Evolutionary conservation across 768 basidiomycete genomes (phyloP).

Genomic region (Auricularia sp.): DNA sequence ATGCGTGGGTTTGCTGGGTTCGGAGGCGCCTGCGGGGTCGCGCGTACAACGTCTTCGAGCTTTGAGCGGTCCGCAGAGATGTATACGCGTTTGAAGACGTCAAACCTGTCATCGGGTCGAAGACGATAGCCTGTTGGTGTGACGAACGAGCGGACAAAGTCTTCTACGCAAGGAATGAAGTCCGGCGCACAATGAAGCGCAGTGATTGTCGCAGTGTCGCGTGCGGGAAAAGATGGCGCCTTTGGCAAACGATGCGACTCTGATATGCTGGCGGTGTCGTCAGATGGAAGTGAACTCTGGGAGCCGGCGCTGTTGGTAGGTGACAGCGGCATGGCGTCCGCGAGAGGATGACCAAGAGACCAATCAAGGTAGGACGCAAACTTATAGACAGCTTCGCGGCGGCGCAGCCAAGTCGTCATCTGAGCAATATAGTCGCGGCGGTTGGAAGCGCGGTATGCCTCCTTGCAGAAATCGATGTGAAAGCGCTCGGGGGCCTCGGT

Average conservation of each 20-base stretch:
- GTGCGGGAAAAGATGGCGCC: not conserved
- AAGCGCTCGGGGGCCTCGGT: conserved; percentile 28
- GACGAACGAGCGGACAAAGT: not conserved
- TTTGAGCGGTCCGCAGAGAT: not conserved
- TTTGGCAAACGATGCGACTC: not conserved
- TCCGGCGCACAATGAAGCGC: not conserved
- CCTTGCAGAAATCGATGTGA: conserved; percentile 35
- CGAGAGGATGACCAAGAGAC: not conserved
- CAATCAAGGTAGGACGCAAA: conserved; percentile 21
- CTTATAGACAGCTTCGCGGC: conserved; percentile 24
- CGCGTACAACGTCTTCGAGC: conserved; percentile 3
- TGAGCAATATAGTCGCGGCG: conserved; percentile 23
- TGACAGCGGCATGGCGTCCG: not conserved
- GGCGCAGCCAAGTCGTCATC: conserved; percentile 29
- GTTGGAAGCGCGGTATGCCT: conserved; percentile 21
- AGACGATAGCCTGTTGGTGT: not conserved
- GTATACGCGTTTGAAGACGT: not conserved
- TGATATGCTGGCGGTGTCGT: too few species aligned
- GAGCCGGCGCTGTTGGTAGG: not conserved
- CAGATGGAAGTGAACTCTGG: not conserved
- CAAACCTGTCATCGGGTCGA: not conserved
- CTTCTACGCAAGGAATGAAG: not conserved
- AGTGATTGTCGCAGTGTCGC: not conserved
- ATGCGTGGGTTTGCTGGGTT: not conserved
- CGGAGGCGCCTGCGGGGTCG: not conserved